These are phyloP conservation scores for Claviceps sorghi DNA, from an alignment of 2,329 filamentous ascomycete species.

Conservation along the genomic window DNA sequence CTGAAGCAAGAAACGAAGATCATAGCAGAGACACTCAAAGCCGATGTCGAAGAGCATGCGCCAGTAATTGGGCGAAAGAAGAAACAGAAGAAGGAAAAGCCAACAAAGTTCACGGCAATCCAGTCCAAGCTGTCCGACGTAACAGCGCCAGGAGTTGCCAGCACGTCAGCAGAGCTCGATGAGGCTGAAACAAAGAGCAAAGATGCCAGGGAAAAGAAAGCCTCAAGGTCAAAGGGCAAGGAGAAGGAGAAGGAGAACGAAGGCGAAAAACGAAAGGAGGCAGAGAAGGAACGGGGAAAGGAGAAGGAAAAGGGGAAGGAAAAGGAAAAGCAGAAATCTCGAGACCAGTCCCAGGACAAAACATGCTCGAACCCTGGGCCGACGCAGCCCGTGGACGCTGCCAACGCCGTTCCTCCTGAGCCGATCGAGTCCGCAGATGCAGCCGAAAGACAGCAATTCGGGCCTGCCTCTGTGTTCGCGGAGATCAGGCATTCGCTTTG, in stretches of 20 bases:
- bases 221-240: slow-evolving; percentile 17
- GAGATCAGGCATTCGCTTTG: slow-evolving; percentile 21
- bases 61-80: slow-evolving; percentile 71
- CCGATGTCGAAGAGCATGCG: slow-evolving; percentile 45
- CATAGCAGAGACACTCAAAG: slow-evolving; percentile 34
- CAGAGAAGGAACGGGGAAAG: background rate
- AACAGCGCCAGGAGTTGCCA: background rate
- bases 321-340: slow-evolving; percentile 2
- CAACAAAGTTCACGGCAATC: slow-evolving; percentile 11
- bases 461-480: slow-evolving; percentile 20
- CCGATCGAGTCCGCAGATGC: slow-evolving; percentile 9
- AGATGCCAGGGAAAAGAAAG: slow-evolving; percentile 17
- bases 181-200: slow-evolving; percentile 15
- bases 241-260: slow-evolving; percentile 11
- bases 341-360: slow-evolving; percentile 2
- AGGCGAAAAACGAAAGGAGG: slow-evolving; percentile 5
- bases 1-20: slow-evolving; percentile 47
- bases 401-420: slow-evolving; percentile 8
- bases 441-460: slow-evolving; percentile 17
- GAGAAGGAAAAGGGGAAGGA: slow-evolving; percentile 4
- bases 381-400: slow-evolving; percentile 7
- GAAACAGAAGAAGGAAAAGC: slow-evolving; percentile 67
- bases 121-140: slow-evolving; percentile 4
- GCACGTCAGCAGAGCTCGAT: slow-evolving; percentile 3
- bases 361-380: slow-evolving; percentile 4